Evolutionary conservation across 176 grass and related monocot species (phyloP), one percentile per base, ranked within the genome.

Genomic region (Panicum miliaceum): DNA sequence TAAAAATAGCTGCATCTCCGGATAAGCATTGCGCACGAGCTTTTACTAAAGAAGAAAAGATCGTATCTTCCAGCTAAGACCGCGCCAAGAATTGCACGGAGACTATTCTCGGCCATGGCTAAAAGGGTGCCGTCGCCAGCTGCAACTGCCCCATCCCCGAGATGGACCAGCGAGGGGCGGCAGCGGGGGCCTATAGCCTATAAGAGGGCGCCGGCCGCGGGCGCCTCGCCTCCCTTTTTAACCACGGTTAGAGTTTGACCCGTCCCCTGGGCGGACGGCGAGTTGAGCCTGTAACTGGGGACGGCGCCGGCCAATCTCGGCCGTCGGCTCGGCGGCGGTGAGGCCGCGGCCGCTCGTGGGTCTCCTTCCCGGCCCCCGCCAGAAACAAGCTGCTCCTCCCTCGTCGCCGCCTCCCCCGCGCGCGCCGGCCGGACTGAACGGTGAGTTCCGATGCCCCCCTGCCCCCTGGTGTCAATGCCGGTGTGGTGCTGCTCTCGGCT

Each of bases 211-310:
- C 35, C 1, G 54, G 41, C 1, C 22, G 27, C 14, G 13, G 42
- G 62, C 59, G 62, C 19, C 29, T 50, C 27, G 12, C 42, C 47
- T 15, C 26, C 14, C 59, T 59, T 56, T 60, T 73, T 87, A 84
- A 84, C 87, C 75, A 68, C 79, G 76, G 87, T 74, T 84, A 87
- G 73, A 65, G 76, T 87, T 92, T 80, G 86, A 72, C 59, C 69
- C 84, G 54, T 66, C 84, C 37, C 65, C 67, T 70, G 67, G 58
- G 86, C 73, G 16, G 18, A 64, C 19, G 59, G 29, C 27, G 75
- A 81, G 68, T 51, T 75, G 58, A 48, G 80, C 67, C 47, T 51
- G 20, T 66, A 66, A 37, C 61, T 51, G 34, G 46, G 45, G 32
- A 64, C 54, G 23, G 59, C 37, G 22, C 26, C 63, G 37, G 64